Conservation (phyloP, 208 protist species). For the Trypanosoma scelopori region DNA sequence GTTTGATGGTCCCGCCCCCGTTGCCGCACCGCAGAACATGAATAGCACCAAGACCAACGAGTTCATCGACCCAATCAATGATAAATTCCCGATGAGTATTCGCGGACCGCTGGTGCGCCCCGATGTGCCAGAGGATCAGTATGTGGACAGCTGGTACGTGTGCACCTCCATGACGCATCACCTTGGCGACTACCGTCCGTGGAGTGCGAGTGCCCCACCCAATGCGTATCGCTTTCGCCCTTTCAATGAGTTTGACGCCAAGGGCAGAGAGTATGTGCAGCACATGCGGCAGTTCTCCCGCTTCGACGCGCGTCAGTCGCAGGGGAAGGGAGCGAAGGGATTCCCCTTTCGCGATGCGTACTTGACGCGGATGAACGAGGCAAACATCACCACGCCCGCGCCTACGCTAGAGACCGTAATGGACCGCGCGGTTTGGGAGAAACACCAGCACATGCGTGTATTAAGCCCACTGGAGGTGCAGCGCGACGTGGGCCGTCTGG, state of each 20-base stretch:
- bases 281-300: slow-evolving; percentile 60
- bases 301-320: slow-evolving; percentile 41
- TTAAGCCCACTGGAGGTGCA: slow-evolving; percentile 74
- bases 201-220: slow-evolving; percentile 75
- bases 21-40: slow-evolving; percentile 89
- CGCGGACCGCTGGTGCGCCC: slow-evolving; percentile 74
- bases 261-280: slow-evolving; percentile 83
- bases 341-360: slow-evolving; percentile 87
- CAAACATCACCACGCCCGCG: slow-evolving; percentile 25
- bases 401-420: slow-evolving; percentile 70
- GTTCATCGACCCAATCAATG: slow-evolving; percentile 90
- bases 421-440: slow-evolving; percentile 58
- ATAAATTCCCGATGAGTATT: slow-evolving; percentile 87
- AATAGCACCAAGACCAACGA: slow-evolving; percentile 90
- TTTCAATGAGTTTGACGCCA: slow-evolving; percentile 85
- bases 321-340: slow-evolving; percentile 62
- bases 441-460: slow-evolving; percentile 44
- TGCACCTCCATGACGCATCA: slow-evolving; percentile 90
- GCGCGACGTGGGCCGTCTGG: slow-evolving; percentile 74
- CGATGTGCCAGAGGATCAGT: slow-evolving; percentile 87
- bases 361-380: slow-evolving; percentile 73
- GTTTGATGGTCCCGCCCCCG: slow-evolving; percentile 82
- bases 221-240: slow-evolving; percentile 86
- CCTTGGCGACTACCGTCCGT: slow-evolving; percentile 82
- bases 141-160: slow-evolving; percentile 90